A percentile compares a stretch with the other conserved stretches of the same genome.
These are phyloP conservation scores for Biscogniauxia mediterranea DNA, from an alignment of 2,329 filamentous ascomycete species.

Conservation along the genomic window DNA sequence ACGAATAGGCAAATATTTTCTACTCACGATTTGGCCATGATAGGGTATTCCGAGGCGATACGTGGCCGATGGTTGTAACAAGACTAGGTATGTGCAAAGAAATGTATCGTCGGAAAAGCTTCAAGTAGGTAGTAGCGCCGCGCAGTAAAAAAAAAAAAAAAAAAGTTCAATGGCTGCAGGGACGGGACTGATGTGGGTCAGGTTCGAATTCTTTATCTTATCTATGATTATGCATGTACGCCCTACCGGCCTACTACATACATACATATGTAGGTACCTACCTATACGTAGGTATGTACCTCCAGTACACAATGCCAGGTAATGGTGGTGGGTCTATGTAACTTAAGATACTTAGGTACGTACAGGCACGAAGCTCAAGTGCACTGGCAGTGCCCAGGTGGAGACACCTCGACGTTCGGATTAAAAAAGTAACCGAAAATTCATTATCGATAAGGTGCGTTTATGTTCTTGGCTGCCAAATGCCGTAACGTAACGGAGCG, in stretches of 20 bases:
- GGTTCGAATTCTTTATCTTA: background rate
- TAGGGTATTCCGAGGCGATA: background rate
- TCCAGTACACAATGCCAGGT: background rate
- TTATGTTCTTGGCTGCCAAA: constrained; percentile 24
- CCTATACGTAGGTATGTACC: too few species aligned
- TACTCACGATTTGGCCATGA: constrained; percentile 34
- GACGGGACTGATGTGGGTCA: background rate
- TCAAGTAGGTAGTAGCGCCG: background rate
- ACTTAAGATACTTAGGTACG: too few species aligned
- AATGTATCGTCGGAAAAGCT: background rate
- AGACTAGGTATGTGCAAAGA: constrained; percentile 1
- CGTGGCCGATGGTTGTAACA: background rate
- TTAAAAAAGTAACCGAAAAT: constrained; percentile 7
- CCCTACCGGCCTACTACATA: background rate
- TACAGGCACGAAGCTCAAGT: too few species aligned
- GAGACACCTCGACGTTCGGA: background rate
- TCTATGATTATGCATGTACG: background rate
- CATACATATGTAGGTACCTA: too few species aligned
- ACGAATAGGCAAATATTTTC: background rate
- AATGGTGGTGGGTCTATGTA: background rate
- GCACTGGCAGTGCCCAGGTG: background rate
- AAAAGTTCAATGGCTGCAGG: constrained; percentile 1
- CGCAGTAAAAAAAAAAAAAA: background rate
- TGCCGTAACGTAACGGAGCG: constrained; percentile 26
- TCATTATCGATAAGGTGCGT: constrained; percentile 28